A percentile compares a stretch with the other conserved stretches of the same genome.
Conservation (phyloP, 208 protist species). For the Wallacemonas sp. region DNA sequence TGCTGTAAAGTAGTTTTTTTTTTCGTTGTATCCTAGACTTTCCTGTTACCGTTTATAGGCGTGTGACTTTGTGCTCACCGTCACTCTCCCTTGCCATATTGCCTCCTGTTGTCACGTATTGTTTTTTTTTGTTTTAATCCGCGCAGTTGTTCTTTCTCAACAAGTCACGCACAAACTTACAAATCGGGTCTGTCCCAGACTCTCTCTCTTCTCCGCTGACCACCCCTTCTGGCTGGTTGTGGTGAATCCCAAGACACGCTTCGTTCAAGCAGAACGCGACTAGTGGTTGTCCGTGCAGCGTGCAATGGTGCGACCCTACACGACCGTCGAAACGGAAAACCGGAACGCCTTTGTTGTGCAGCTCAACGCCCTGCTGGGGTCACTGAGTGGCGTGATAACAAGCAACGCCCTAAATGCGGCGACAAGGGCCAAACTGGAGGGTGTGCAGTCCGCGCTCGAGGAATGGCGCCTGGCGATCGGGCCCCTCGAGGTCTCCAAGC, state of each 20-base stretch:
- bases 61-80: too few species aligned
- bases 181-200: background rate
- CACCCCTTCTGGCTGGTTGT: background rate
- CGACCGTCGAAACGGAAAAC: constrained; percentile 65
- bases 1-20: background rate
- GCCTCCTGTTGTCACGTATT: background rate
- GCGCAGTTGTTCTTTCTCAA: background rate
- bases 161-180: background rate
- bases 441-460: constrained; percentile 43
- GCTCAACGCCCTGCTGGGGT: constrained; percentile 62
- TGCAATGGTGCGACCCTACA: constrained; percentile 33
- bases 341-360: constrained; percentile 77
- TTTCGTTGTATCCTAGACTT: too few species aligned
- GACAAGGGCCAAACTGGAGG: constrained; percentile 51
- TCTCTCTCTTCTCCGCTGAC: constrained; percentile 2
- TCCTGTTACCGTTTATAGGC: too few species aligned
- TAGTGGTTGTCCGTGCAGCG: too few species aligned
- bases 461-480: constrained; percentile 59
- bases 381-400: constrained; percentile 47
- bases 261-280: too few species aligned
- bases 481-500: constrained; percentile 25
- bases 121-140: constrained; percentile 1
- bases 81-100: too few species aligned
- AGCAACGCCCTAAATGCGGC: constrained; percentile 36
- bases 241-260: background rate